Evolutionary conservation across 257 asterid genomes (phyloP).

Genomic region (Salvia splendens): DNA sequence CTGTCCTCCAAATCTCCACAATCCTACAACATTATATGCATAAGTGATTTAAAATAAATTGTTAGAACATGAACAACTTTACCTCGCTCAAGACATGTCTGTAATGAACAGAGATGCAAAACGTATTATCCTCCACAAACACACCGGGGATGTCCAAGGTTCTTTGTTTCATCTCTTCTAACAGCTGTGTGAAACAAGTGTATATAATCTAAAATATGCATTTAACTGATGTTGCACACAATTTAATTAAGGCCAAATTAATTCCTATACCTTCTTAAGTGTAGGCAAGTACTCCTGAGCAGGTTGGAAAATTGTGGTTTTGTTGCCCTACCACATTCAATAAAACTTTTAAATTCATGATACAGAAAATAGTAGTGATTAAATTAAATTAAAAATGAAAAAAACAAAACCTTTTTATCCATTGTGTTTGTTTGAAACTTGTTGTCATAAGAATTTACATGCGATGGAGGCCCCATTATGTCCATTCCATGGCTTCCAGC

Average conservation of each 20-base stretch:
- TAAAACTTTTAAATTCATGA: no score
- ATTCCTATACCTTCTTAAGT: constrained; percentile 49
- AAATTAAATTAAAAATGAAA: no score
- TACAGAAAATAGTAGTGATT: no score
- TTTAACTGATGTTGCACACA: background rate
- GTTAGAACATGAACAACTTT: background rate
- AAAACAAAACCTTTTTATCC: constrained; percentile 40
- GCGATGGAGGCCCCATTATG: constrained; percentile 67
- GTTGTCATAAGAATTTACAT: constrained; percentile 44
- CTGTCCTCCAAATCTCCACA: constrained; percentile 52
- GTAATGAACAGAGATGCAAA: constrained; percentile 83
- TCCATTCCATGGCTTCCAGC: constrained; percentile 99
- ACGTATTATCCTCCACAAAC: constrained; percentile 74
- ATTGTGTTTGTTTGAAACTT: constrained; percentile 49
- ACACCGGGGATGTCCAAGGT: constrained; percentile 57
- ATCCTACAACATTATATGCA: constrained; percentile 45
- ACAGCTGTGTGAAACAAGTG: constrained; percentile 44
- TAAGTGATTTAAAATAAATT: background rate
- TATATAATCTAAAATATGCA: background rate
- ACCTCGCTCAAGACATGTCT: constrained; percentile 72
- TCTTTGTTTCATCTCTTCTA: constrained; percentile 48
- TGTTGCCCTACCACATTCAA: constrained; percentile 52
- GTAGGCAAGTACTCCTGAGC: constrained; percentile 74
- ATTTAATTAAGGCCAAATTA: background rate
- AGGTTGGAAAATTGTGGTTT: constrained; percentile 71